phyloP scores from a whole-genome alignment of 2,329 filamentous ascomycete genomes.

The Whalleya microplaca region DNA sequence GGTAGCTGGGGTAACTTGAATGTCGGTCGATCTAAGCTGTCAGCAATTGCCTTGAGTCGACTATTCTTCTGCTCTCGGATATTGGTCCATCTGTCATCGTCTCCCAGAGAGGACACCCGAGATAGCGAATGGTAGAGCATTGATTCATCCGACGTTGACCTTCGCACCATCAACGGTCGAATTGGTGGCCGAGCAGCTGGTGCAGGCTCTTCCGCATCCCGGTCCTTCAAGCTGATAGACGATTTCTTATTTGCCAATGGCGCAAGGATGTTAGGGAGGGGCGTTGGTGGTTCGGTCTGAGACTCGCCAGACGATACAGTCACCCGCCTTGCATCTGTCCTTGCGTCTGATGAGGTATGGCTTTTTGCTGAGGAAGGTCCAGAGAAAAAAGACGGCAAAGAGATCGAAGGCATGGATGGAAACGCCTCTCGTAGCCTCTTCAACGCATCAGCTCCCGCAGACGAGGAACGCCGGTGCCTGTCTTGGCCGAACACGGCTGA shows the following conservation, averaged over 20 bases:
- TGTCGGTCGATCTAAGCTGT: conserved; percentile 80
- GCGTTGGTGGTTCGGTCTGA: conserved; percentile 5
- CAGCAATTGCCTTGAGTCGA: conserved; percentile 85
- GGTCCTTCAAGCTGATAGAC: conserved; percentile 5
- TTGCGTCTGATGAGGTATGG: too few species aligned
- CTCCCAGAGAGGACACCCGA: conserved; percentile 79
- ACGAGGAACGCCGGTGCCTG: conserved; percentile 55
- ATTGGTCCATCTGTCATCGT: conserved; percentile 79
- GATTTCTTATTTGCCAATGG: conserved; percentile 15
- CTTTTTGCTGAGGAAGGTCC: conserved; percentile 36
- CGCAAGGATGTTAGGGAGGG: conserved; percentile 3
- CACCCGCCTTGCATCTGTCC: conserved; percentile 29
- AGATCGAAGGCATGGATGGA: conserved; percentile 59
- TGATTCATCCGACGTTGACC: conserved; percentile 77
- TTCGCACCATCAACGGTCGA: conserved; percentile 50
- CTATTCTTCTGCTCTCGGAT: conserved; percentile 86
- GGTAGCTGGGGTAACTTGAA: conserved; percentile 71
- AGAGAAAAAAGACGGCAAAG: conserved; percentile 50
- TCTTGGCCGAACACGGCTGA: conserved; percentile 51
- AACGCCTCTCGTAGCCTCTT: conserved; percentile 60
- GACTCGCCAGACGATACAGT: conserved; percentile 22
- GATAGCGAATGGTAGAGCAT: conserved; percentile 77
- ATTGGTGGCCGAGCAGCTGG: conserved; percentile 27
- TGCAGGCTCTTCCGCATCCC: conserved; percentile 13
- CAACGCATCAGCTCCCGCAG: conserved; percentile 60